A percentile compares a stretch with the other conserved stretches of the same genome.
phyloP scores from a whole-genome alignment of 768 basidiomycete species.

The Neoboletus brunneissimus region DNA sequence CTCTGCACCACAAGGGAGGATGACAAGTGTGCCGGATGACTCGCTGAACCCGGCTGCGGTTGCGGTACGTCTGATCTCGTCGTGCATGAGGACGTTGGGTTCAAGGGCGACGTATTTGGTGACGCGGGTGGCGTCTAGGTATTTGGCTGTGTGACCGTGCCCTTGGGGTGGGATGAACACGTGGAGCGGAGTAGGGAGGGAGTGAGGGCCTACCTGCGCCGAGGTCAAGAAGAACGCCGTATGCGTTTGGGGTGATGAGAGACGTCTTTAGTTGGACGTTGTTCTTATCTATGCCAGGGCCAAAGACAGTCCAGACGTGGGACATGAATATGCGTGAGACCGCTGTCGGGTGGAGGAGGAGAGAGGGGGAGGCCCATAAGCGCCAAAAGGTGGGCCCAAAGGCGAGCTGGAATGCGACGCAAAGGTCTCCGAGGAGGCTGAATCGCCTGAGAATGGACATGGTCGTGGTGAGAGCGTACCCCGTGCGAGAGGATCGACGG shows the following conservation, averaged over 20 bases:
- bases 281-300: conserved; percentile 44
- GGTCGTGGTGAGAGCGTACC: not conserved
- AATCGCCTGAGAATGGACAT: conserved; percentile 28
- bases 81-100: conserved; percentile 66
- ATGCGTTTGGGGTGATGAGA: conserved; percentile 53
- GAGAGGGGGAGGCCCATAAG: conserved; percentile 38
- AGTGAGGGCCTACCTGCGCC: conserved; percentile 51
- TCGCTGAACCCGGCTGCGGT: conserved; percentile 51
- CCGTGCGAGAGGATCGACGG: not conserved
- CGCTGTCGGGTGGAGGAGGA: conserved; percentile 44
- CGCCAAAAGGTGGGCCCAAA: conserved; percentile 46
- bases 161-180: conserved; percentile 37
- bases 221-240: conserved; percentile 62
- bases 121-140: conserved; percentile 54
- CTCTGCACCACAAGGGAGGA: conserved; percentile 65
- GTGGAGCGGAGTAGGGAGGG: not conserved
- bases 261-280: conserved; percentile 39
- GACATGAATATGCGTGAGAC: conserved; percentile 58
- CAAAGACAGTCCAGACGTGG: conserved; percentile 54
- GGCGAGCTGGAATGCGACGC: conserved; percentile 35
- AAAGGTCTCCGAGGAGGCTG: conserved; percentile 42
- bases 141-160: conserved; percentile 59
- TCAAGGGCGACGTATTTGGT: conserved; percentile 70
- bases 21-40: conserved; percentile 47
- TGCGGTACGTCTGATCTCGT: conserved; percentile 48